A percentile compares a stretch with the other conserved stretches of the same genome.
These are phyloP conservation scores for Pythium aristosporum DNA, from an alignment of 352 stramenopile genomes.

Conservation along the genomic window DNA sequence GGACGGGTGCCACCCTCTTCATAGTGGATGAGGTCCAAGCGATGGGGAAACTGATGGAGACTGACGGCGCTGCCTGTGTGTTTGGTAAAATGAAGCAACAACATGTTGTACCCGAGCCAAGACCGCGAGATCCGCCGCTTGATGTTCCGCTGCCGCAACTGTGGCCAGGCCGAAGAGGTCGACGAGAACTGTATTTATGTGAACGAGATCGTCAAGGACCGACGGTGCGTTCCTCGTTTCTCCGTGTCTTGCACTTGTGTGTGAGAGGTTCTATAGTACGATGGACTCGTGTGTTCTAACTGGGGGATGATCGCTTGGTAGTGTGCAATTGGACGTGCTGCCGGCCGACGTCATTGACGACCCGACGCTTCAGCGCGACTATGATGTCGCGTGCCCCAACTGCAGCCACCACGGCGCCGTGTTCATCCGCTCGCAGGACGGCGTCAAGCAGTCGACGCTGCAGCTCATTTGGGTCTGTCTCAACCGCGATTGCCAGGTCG, in stretches of 20 bases:
- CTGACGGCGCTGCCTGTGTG: not conserved
- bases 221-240: slow-evolving; percentile 42
- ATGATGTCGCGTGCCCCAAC: slow-evolving; percentile 81
- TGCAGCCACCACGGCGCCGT: slow-evolving; percentile 78
- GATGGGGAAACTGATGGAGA: not conserved
- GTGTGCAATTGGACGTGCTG: slow-evolving; percentile 83
- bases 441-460: slow-evolving; percentile 85
- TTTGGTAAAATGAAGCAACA: slow-evolving; percentile 57
- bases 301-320: slow-evolving; percentile 14
- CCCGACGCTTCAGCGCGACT: slow-evolving; percentile 85
- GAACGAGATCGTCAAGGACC: slow-evolving; percentile 89
- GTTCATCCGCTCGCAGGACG: slow-evolving; percentile 88
- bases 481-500: slow-evolving; percentile 84
- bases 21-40: too few species aligned
- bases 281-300: not conserved
- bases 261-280: too few species aligned
- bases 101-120: slow-evolving; percentile 90
- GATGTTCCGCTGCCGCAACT: slow-evolving; percentile 88
- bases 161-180: slow-evolving; percentile 82
- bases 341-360: slow-evolving; percentile 87
- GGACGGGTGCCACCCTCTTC: too few species aligned
- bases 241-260: too few species aligned
- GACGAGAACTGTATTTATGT: slow-evolving; percentile 92
- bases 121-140: slow-evolving; percentile 83
- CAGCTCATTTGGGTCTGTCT: slow-evolving; percentile 88